Percentiles rank a stretch among this genome's conserved stretches.
Conservation (phyloP, 345 rosid species). For the Ricinus communis region DNA sequence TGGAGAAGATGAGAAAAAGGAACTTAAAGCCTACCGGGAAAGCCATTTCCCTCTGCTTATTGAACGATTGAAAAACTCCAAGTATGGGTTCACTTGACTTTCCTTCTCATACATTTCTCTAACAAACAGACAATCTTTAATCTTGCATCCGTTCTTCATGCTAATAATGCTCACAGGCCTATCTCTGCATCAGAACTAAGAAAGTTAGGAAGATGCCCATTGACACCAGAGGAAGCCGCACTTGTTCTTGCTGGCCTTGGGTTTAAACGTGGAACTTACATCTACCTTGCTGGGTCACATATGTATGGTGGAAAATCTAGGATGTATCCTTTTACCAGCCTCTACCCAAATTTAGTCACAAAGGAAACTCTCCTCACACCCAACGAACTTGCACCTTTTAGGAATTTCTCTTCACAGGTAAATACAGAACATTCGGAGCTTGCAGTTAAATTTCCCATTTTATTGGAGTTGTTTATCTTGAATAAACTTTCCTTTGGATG, state of each 20-base stretch:
- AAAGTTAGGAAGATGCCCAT: slow-evolving; percentile 79
- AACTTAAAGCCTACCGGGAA: slow-evolving; percentile 78
- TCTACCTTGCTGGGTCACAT: slow-evolving; percentile 76
- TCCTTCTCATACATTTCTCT: neutral
- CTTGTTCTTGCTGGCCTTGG: slow-evolving; percentile 85
- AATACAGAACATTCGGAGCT: too few species aligned
- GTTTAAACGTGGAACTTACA: slow-evolving; percentile 57
- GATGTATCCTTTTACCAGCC: slow-evolving; percentile 66
- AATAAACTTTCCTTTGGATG: slow-evolving; percentile 21
- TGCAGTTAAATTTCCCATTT: neutral
- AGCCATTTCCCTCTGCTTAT: slow-evolving; percentile 79
- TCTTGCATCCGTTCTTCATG: neutral
- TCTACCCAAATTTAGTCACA: slow-evolving; percentile 79
- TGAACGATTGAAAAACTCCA: slow-evolving; percentile 55
- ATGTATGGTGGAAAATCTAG: slow-evolving; percentile 68
- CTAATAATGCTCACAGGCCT: slow-evolving; percentile 37
- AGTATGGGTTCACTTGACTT: slow-evolving; percentile 38
- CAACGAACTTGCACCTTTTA: slow-evolving; percentile 74
- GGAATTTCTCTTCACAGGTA: slow-evolving; percentile 90
- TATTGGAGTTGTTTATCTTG: neutral
- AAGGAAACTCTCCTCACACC: slow-evolving; percentile 84
- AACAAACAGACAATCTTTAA: neutral
- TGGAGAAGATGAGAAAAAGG: slow-evolving; percentile 60
- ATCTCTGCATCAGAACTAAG: slow-evolving; percentile 61
- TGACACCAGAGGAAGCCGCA: slow-evolving; percentile 95